These are phyloP conservation scores for Elasticomyces elasticus DNA, from an alignment of 495 filamentous ascomycete species.

Conservation along the genomic window DNA sequence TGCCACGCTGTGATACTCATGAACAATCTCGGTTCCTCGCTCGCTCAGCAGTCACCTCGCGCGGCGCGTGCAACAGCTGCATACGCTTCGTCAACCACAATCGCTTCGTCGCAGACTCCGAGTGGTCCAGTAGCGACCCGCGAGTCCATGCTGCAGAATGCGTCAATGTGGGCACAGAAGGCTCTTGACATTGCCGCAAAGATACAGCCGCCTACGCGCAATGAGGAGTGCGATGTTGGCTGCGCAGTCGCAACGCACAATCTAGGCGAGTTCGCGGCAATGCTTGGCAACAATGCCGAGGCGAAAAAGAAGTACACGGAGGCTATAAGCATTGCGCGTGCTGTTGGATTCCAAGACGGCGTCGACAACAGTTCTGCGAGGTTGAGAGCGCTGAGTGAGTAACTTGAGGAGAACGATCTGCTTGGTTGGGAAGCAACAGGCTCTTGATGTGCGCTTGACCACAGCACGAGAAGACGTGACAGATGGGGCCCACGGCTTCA, in stretches of 20 bases:
- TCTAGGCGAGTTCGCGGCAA: conserved; percentile 68
- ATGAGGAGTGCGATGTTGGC: conserved; percentile 72
- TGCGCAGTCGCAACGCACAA: conserved; percentile 81
- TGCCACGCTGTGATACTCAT: conserved; percentile 72
- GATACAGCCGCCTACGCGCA: conserved; percentile 51
- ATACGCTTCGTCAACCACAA: conserved; percentile 10
- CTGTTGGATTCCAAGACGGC: conserved; percentile 55
- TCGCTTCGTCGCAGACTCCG: background rate
- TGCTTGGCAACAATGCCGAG: conserved; percentile 52
- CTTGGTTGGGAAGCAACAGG: no score
- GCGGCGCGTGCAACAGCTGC: conserved; percentile 21
- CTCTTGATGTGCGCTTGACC: no score
- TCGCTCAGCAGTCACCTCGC: conserved; percentile 54
- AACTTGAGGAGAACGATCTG: no score
- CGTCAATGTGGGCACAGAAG: conserved; percentile 64
- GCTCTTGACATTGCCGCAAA: conserved; percentile 50
- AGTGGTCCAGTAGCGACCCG: conserved; percentile 24
- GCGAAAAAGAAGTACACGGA: conserved; percentile 56
- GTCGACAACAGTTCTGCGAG: conserved; percentile 26
- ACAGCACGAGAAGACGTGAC: no score
- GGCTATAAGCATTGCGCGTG: conserved; percentile 51
- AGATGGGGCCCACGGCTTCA: no score
- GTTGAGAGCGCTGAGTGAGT: background rate
- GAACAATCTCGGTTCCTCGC: conserved; percentile 60
- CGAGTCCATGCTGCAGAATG: conserved; percentile 48